These are phyloP conservation scores for Schwanniomyces sp. DNA, from an alignment of 805 yeast species.

Conservation along the genomic window DNA sequence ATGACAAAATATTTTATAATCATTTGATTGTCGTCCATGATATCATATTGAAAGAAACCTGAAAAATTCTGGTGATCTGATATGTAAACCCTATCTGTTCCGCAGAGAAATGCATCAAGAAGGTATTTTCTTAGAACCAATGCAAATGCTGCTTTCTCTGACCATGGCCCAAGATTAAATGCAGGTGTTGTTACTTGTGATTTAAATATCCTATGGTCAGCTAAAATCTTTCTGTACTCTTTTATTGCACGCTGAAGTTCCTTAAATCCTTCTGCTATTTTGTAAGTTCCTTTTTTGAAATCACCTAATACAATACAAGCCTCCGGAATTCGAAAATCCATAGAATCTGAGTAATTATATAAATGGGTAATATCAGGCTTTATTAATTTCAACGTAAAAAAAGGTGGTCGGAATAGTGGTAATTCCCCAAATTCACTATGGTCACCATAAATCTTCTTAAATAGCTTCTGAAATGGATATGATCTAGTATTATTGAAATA, in stretches of 20 bases:
- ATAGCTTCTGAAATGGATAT: neutral
- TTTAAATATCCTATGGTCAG: neutral
- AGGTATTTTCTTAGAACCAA: constrained; percentile 3
- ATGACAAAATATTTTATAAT: constrained; percentile 4
- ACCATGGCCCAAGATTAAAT: constrained; percentile 1
- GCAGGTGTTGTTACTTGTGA: neutral
- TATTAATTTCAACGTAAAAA: neutral
- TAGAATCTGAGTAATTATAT: neutral
- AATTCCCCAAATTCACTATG: neutral
- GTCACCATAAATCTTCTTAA: neutral
- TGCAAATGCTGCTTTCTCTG: constrained; percentile 1
- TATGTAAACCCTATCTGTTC: constrained; percentile 1
- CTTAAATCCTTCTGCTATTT: too few species aligned
- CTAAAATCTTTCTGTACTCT: too few species aligned
- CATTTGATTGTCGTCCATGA: neutral
- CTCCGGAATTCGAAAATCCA: constrained; percentile 1
- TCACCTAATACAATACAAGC: neutral
- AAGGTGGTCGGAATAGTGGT: neutral
- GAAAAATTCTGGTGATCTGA: constrained; percentile 5
- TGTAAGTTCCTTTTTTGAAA: too few species aligned
- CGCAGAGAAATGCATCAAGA: constrained; percentile 2
- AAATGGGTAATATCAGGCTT: neutral
- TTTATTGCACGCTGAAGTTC: too few species aligned
- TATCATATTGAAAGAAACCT: constrained; percentile 5
- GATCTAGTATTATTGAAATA: neutral